Percentiles rank a stretch among this genome's conserved stretches.
Conservation (phyloP, 805 yeast genomes). For the Wickerhamomyces strasburgensis region DNA sequence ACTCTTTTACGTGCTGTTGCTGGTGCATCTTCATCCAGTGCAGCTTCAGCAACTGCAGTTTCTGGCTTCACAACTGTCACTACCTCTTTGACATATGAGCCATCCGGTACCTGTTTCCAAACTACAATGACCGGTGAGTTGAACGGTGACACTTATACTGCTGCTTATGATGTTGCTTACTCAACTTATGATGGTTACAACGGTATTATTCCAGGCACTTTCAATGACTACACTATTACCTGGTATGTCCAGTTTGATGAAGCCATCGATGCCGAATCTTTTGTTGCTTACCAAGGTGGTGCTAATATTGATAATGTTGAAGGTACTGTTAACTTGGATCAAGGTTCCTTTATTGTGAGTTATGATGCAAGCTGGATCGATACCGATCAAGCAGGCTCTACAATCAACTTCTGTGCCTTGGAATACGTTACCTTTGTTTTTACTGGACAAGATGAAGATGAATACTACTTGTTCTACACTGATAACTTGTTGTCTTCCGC, state of each 20-base stretch:
- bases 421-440: constrained; percentile 8
- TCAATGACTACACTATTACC: constrained; percentile 2
- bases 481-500: constrained; percentile 6
- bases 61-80: not conserved
- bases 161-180: not conserved
- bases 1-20: not conserved
- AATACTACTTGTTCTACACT: constrained; percentile 6
- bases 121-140: not conserved
- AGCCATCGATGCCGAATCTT: constrained; percentile 4
- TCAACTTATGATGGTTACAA: not conserved
- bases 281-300: constrained; percentile 4
- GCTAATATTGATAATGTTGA: not conserved
- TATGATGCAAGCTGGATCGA: constrained; percentile 1
- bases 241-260: constrained; percentile 8
- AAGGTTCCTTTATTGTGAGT: constrained; percentile 4
- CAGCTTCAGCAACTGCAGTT: not conserved
- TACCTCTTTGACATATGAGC: not conserved
- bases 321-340: constrained; percentile 10
- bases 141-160: not conserved
- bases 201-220: not conserved
- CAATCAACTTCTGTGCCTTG: not conserved
- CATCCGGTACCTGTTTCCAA: not conserved
- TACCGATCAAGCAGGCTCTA: not conserved
- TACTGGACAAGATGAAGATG: constrained; percentile 1
- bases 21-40: not conserved